A percentile compares a stretch with the other conserved stretches of the same genome.
These are phyloP conservation scores for Termitomyces sp. DNA, from an alignment of 768 basidiomycete genomes.

Conservation along the genomic window DNA sequence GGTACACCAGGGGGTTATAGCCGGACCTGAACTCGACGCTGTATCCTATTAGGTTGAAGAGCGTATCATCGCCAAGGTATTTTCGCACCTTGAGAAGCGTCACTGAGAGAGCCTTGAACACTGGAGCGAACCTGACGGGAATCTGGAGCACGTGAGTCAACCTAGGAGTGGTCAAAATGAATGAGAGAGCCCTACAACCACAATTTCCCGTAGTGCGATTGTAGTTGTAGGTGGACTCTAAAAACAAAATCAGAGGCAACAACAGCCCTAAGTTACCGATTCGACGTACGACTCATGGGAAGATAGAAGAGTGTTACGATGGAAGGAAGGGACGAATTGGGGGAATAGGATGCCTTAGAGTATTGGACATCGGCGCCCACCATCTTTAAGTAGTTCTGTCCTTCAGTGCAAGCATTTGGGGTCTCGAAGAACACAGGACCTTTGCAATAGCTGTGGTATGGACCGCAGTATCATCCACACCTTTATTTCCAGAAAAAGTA, in stretches of 20 bases:
- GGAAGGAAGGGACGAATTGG: background rate
- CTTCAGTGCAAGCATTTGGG: background rate
- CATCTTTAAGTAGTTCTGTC: too few species aligned
- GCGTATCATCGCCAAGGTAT: too few species aligned
- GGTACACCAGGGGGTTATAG: too few species aligned
- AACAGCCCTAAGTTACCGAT: background rate
- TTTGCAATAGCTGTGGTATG: background rate
- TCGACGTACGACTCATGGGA: background rate
- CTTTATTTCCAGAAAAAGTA: background rate
- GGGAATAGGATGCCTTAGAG: background rate
- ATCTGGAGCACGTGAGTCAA: too few species aligned
- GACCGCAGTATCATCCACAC: background rate
- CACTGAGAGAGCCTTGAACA: background rate
- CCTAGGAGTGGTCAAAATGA: background rate
- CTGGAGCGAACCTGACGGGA: background rate
- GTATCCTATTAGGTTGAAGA: background rate
- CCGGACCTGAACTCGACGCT: too few species aligned
- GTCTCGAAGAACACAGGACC: background rate
- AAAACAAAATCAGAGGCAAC: background rate
- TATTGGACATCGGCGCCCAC: background rate
- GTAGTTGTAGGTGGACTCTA: background rate
- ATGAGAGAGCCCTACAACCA: too few species aligned
- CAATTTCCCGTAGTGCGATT: too few species aligned
- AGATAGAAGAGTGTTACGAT: too few species aligned
- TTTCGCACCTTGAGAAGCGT: background rate